Evolutionary conservation across 2,329 filamentous ascomycete genomes (phyloP).

Genomic region (Rachicladosporium sp.): DNA sequence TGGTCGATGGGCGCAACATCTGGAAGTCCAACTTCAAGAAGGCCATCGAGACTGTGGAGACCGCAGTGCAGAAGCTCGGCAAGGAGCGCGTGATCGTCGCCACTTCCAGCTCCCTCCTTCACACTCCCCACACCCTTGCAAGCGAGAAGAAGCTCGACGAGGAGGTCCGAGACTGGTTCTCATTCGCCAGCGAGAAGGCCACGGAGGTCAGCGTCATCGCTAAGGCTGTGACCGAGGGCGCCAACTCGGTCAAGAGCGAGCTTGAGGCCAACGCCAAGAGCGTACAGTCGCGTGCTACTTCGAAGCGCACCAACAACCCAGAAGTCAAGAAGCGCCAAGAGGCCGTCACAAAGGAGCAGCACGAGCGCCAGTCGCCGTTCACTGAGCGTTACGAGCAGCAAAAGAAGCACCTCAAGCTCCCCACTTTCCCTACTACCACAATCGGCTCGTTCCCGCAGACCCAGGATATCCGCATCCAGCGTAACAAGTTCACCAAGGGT

Average conservation of each 20-base stretch:
- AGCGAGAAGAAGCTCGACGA: constrained; percentile 97
- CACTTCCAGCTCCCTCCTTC: constrained; percentile 93
- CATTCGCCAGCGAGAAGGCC: constrained; percentile 92
- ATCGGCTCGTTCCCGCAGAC: constrained; percentile 99
- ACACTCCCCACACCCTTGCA: constrained; percentile 94
- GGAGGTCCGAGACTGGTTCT: constrained; percentile 96
- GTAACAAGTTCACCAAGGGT: constrained; percentile 98
- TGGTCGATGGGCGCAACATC: constrained; percentile 98
- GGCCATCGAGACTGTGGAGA: constrained; percentile 82
- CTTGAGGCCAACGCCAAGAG: constrained; percentile 97
- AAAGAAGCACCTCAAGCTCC: constrained; percentile 84
- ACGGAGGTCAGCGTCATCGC: constrained; percentile 82
- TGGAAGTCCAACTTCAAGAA: constrained; percentile 99
- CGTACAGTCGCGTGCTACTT: constrained; percentile 78
- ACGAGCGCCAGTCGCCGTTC: constrained; percentile 90
- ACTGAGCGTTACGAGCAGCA: constrained; percentile 72
- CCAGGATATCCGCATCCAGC: constrained; percentile 91
- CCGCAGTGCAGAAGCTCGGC: constrained; percentile 86
- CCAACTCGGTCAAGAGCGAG: constrained; percentile 71
- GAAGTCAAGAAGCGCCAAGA: constrained; percentile 93
- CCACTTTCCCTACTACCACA: constrained; percentile 96
- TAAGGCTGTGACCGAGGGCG: constrained; percentile 91
- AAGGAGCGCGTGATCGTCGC: constrained; percentile 95
- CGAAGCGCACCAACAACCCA: constrained; percentile 91
- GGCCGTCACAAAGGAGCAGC: constrained; percentile 69